Evolutionary conservation across 2,329 filamentous ascomycete species (phyloP).

Genomic region (Aspergillus ruber): DNA sequence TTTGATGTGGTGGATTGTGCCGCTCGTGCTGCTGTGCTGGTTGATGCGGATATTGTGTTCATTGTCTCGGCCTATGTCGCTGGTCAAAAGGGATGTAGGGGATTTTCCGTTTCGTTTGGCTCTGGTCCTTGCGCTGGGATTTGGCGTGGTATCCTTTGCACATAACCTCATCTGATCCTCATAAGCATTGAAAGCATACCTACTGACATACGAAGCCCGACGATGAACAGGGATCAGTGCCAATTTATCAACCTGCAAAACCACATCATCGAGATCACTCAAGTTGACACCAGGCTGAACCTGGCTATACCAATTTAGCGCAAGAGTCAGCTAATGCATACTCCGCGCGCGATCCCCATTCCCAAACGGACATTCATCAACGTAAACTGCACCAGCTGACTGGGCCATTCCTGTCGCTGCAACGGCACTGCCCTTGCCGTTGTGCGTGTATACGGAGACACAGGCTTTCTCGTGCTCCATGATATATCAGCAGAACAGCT

Average conservation of each 20-base stretch:
- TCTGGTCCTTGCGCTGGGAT: no score
- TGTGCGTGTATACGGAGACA: constrained; percentile 88
- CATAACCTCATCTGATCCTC: constrained; percentile 91
- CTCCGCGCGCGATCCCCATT: constrained; percentile 96
- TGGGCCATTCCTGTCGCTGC: constrained; percentile 88
- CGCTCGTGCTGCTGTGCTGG: constrained; percentile 85
- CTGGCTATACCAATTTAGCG: constrained; percentile 90
- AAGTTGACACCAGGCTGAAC: constrained; percentile 74
- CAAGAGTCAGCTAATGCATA: constrained; percentile 87
- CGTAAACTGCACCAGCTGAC: constrained; percentile 91
- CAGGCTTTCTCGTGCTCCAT: constrained; percentile 77
- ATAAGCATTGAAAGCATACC: constrained; percentile 84
- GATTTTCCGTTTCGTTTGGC: constrained; percentile 57
- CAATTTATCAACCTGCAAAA: constrained; percentile 81
- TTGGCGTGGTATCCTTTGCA: constrained; percentile 35
- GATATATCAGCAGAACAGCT: constrained; percentile 87
- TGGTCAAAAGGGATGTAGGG: constrained; percentile 90
- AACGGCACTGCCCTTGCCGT: constrained; percentile 86
- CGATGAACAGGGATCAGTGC: constrained; percentile 93
- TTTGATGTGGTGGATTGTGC: constrained; percentile 88
- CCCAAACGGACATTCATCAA: constrained; percentile 88
- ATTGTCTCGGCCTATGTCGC: constrained; percentile 93
- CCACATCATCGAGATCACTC: constrained; percentile 77
- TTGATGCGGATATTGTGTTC: constrained; percentile 97
- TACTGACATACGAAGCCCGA: constrained; percentile 82